Conservation (phyloP, 257 asterid genomes). For the Jacaranda mimosifolia region DNA sequence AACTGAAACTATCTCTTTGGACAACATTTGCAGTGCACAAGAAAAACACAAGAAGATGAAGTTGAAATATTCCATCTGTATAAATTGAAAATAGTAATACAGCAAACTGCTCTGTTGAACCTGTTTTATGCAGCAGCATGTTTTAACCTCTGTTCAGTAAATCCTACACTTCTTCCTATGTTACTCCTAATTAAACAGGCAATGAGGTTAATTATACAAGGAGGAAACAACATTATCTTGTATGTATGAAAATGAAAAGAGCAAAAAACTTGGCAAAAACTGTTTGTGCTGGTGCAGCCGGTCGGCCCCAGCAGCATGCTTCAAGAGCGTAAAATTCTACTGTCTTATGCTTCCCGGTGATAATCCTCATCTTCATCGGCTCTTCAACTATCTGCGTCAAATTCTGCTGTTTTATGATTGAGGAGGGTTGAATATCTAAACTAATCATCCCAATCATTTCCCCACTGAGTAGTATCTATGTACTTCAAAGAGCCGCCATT, state of each 20-base stretch:
- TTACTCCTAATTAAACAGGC: neutral
- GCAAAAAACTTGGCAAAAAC: neutral
- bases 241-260: neutral
- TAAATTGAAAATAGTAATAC: neutral
- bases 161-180: neutral
- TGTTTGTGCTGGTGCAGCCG: neutral
- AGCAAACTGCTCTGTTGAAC: constrained; percentile 3
- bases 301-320: neutral
- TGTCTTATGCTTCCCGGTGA: neutral
- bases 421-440: neutral
- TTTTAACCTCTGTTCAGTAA: neutral
- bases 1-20: no score
- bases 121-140: neutral
- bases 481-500: constrained; percentile 42
- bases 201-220: neutral
- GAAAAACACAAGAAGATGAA: no score
- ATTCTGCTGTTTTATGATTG: neutral
- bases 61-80: no score
- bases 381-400: neutral
- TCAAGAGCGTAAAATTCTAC: neutral
- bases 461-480: constrained; percentile 36
- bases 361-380: neutral
- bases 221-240: neutral
- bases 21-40: no score
- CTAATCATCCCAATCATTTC: constrained; percentile 41